Base-by-base conservation (phyloP, 2,329 filamentous ascomycete species). In the Taxawa tesnikishii region DNA sequence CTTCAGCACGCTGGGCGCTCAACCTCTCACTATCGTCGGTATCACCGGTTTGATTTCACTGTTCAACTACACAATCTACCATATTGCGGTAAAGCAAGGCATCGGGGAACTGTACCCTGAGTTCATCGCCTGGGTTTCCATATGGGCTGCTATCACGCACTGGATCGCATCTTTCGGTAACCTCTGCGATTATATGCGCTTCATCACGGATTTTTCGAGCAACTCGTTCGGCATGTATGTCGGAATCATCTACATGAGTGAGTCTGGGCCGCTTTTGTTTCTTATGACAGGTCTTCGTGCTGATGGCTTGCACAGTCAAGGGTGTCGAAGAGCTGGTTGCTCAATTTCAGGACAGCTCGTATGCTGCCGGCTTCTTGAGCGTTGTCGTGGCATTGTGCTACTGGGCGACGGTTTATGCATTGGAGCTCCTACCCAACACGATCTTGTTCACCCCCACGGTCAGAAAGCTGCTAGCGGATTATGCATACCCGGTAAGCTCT, bases 11-110 rank as follows among this genome's bases (percentile, higher is more conserved):
- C 43, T 71, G 2, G 58, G 58, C 14, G 65, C 60, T 17, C 68
- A 73, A 43, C 69, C 69, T 0, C 48, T 73, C 26, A 72, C 67
- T 3, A 68, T 73, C 12, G 67, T 73, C 11, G 69, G 69, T 4
- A 65, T 73, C 23, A 72, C 68, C 4, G 69, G 70, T 38, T 47
- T 68, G 15, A 68, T 69, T 23, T 63, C 60, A 6, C 34, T 56
- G 23, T 73, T 74, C 56, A 72, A 73, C 45, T 73, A 70, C 43
- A 74, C 69, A 15, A 70, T 71, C 38, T 73, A 68, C 49, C 66
- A 73, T 36, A 73, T 73, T 32, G 57, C 70, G 27, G 49, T 49
- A 15, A 53, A 53, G 7, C 62, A 71, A 37, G 65, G 69, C 25
- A 58, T 62, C 3, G 42, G 51, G 4, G 42, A 52, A 2, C 51